phyloP scores from a whole-genome alignment of 2,329 filamentous ascomycete species.

The Alternaria triticimaculans region DNA sequence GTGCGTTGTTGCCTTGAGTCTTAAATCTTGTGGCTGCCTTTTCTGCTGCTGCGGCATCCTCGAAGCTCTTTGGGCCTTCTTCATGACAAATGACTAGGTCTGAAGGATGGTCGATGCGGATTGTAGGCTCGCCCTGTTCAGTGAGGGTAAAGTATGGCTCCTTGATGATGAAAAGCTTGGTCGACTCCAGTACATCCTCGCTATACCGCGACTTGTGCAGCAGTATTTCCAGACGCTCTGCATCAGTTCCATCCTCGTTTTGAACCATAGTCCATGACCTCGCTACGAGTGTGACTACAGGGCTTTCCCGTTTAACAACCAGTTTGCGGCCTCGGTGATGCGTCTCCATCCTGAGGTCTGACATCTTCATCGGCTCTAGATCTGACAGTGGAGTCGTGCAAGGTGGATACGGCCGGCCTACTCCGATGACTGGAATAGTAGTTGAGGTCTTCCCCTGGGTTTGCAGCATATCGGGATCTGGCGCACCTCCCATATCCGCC shows the following conservation, averaged over 20 bases:
- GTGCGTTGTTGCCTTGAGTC: conserved; percentile 41
- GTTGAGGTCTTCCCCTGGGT: conserved; percentile 22
- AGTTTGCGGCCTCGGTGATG: conserved; percentile 51
- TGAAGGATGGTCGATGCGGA: conserved; percentile 62
- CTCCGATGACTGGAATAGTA: conserved; percentile 28
- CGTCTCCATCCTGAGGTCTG: conserved; percentile 48
- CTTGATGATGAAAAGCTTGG: conserved; percentile 56
- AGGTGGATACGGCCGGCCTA: conserved; percentile 35
- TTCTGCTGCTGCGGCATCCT: conserved; percentile 40
- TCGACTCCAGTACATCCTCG: conserved; percentile 44
- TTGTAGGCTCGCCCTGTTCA: conserved; percentile 50
- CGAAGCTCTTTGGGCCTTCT: conserved; percentile 34
- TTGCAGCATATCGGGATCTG: conserved; percentile 28
- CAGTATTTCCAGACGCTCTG: conserved; percentile 36
- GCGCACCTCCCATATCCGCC: conserved; percentile 38
- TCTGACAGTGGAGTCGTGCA: conserved; percentile 22
- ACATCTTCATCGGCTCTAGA: conserved; percentile 38
- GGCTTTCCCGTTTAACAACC: conserved; percentile 42
- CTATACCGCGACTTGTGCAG: conserved; percentile 36
- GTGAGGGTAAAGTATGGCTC: conserved; percentile 61
- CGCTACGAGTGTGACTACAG: conserved; percentile 38
- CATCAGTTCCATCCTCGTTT: conserved; percentile 48
- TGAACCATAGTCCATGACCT: conserved; percentile 43
- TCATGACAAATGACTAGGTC: conserved; percentile 54
- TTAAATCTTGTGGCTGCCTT: conserved; percentile 42